These are phyloP conservation scores for Phytopythium helicoides DNA, from an alignment of 352 stramenopile species.

Conservation along the genomic window DNA sequence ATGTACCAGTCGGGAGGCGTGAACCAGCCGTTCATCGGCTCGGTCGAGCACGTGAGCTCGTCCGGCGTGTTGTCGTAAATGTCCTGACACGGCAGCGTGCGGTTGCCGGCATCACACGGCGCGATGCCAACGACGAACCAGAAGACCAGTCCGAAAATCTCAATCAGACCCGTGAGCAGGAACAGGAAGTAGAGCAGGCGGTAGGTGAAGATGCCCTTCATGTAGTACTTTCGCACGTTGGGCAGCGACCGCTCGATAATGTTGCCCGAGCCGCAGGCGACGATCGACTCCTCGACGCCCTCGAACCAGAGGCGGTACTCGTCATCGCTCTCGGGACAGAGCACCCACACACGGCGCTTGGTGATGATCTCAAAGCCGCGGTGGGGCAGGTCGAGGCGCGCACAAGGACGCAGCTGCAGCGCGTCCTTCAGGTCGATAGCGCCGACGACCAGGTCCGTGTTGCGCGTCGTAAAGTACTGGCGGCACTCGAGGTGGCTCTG, in stretches of 20 bases:
- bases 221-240: conserved; percentile 88
- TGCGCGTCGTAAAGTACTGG: conserved; percentile 74
- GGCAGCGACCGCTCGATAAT: conserved; percentile 85
- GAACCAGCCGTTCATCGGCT: conserved; percentile 69
- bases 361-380: conserved; percentile 77
- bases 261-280: conserved; percentile 71
- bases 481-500: conserved; percentile 68
- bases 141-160: conserved; percentile 74
- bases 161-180: conserved; percentile 59
- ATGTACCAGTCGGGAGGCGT: conserved; percentile 76
- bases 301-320: conserved; percentile 87
- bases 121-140: conserved; percentile 80
- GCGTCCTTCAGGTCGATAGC: conserved; percentile 69
- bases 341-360: conserved; percentile 82
- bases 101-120: conserved; percentile 60
- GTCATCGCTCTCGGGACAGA: conserved; percentile 81
- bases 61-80: conserved; percentile 62
- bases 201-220: conserved; percentile 84
- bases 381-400: conserved; percentile 56
- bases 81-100: conserved; percentile 47
- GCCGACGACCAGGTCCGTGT: conserved; percentile 62
- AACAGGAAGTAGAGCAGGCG: conserved; percentile 79
- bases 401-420: conserved; percentile 59
- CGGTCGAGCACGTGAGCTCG: conserved; percentile 40
- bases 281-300: conserved; percentile 71